Evolutionary conservation across 1,284 basidiomycete genomes (phyloP), one percentile per base, ranked within the genome.

Genomic region (Ustilago loliicola): DNA sequence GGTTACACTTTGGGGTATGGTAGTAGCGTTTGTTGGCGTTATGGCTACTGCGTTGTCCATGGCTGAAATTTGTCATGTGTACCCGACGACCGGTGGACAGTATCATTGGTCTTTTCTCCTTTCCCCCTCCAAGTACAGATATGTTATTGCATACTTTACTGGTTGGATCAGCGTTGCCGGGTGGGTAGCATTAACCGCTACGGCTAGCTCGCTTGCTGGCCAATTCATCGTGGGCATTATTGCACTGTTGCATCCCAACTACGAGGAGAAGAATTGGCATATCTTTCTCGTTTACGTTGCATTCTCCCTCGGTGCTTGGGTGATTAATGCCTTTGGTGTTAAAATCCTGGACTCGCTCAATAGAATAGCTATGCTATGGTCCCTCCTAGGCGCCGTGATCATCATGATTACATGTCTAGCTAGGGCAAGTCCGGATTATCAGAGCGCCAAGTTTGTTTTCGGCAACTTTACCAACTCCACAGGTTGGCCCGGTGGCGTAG

Each of bases 401-500:
- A 86, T 88, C 63, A 86, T 86, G 66, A 87, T 88, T 61, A 85
- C 83, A 29, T 82, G 87, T 38, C 83, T 88, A 0, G 79, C 87
- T 3, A 76, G 81, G 3, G 80, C 87, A 1, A 66, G 77, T 1
- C 81, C 86, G 2, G 64, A 87, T 51, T 89, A 84, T 74, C 87
- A 88, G 51, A 61, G 77, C 1, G 87, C 80, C 21, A 74, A 78
- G 10, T 88, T 88, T 53, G 88, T 89, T n/a, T 89, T 88, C 66
- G 77, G 78, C 10, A 77, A 79, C 2, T 88, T 83, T 51, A 81
- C 85, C 60, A 89, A 89, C 80, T 65, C 83, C 65, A 88, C 88
- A 0, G 88, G 88, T 7, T 89, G 88, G 88, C 86, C 87, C 34
- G 79, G 87, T 60, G 88, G 87, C 15, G 85, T 88, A 9, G 87